phyloP scores from a whole-genome alignment of 768 basidiomycete genomes.

The Obba rivulosa region DNA sequence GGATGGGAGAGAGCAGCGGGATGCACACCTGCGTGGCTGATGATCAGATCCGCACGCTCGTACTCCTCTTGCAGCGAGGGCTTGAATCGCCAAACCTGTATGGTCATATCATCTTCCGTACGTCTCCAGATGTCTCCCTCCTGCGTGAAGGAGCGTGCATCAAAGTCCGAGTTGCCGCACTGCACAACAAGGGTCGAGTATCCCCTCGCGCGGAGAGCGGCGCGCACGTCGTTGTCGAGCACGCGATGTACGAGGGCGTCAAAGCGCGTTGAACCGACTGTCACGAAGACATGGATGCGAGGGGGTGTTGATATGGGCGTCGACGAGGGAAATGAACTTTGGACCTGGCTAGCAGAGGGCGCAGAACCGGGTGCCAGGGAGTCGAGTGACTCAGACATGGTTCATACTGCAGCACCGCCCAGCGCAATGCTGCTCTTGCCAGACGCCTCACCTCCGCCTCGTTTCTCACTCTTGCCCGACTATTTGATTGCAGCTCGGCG shows the following conservation, averaged over 20 bases:
- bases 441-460: neutral
- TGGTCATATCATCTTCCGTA: constrained; percentile 22
- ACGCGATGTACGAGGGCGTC: constrained; percentile 62
- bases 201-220: constrained; percentile 45
- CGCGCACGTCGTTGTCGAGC: constrained; percentile 53
- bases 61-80: constrained; percentile 64
- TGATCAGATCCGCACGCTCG: constrained; percentile 65
- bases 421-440: neutral
- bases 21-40: constrained; percentile 84
- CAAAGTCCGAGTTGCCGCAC: constrained; percentile 65
- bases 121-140: constrained; percentile 15
- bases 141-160: constrained; percentile 25
- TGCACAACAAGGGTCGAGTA: constrained; percentile 67
- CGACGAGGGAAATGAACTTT: neutral
- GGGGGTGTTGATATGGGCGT: constrained; percentile 1
- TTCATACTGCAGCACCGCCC: neutral
- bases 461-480: neutral
- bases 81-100: constrained; percentile 74
- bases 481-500: constrained; percentile 3
- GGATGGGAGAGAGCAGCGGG: neutral
- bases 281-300: constrained; percentile 53
- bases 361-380: neutral
- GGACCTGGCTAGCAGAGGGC: neutral
- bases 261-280: constrained; percentile 88
- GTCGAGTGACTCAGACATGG: constrained; percentile 11